Evolutionary conservation across 78 protist genomes (phyloP).

Genomic region (Dictyostelium intermedium): DNA sequence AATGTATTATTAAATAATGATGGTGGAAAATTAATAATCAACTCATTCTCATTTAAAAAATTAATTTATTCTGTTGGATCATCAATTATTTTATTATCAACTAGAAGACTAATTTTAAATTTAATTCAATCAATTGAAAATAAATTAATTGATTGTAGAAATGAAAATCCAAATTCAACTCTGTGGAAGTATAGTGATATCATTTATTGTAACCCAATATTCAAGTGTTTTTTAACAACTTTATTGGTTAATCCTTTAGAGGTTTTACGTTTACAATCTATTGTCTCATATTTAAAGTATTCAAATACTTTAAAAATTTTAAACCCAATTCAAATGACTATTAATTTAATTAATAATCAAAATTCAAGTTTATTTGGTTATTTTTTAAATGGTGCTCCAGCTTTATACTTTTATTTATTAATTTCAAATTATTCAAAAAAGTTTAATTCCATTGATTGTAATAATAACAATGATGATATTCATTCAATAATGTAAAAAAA

Average conservation of each 20-base stretch:
- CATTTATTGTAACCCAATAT: neutral
- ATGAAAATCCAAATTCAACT: neutral
- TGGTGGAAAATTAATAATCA: neutral
- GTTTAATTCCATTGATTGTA: neutral
- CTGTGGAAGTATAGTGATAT: neutral
- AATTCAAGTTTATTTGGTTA: neutral
- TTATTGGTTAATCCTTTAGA: neutral
- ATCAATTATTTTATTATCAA: neutral
- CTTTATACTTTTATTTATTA: neutral
- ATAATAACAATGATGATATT: neutral
- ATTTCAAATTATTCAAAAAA: neutral
- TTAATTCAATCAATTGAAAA: neutral
- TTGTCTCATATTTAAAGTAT: neutral
- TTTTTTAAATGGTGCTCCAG: neutral
- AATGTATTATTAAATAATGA: neutral
- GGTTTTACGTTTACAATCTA: neutral
- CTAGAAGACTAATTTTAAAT: neutral
- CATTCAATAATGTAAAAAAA: neutral
- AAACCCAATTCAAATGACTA: neutral
- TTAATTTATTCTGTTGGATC: neutral
- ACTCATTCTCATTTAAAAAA: neutral
- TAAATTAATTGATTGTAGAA: neutral
- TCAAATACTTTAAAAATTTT: neutral
- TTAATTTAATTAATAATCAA: neutral
- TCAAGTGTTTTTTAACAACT: neutral